Evolutionary conservation across 2,329 filamentous ascomycete species (phyloP), one percentile per base, ranked within the genome.

Genomic region (Ophidiomyces ophidiicola): DNA sequence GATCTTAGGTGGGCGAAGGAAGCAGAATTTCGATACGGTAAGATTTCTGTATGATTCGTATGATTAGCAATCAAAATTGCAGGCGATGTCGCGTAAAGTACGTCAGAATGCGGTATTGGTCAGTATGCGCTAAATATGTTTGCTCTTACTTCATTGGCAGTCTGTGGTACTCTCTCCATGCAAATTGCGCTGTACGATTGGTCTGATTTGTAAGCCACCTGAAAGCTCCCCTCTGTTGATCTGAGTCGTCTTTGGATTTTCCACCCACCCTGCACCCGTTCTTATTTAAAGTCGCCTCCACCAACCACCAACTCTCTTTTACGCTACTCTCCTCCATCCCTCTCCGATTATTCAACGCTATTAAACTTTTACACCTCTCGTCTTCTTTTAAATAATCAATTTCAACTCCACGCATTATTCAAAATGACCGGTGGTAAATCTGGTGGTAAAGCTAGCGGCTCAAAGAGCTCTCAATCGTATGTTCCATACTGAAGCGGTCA

Each of bases 401-500:
- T 56, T 50, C 42, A 33, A 36, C 44, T 15, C 43, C 43, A 38
- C 36, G 38, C 24, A 49, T 59, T 64, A 51, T 62, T 76, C 80
- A 94, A 84, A 82, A 98, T 98, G 90, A 93, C 90, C 85, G 88
- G 88, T 78, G 88, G 90, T 70, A 98, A 98, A 74, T 94, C 88
- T 72, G 90, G 90, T 70, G 90, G 90, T 80, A 96, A 96, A 82
- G 87, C 88, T 74, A 88, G 82, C 72, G 86, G 87, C 73, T 81
- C 82, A 74, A 98, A 98, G 85, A 93, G 82, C 76, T 83, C 90
- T 62, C 90, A 96, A 76, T 94, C 87, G 90, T 96, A 72, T 79
- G 87, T 82, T 44, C 44, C 38, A 49, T 48, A 43, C 19, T 15
- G 36, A 26, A 28, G 4, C 8, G 3, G 11, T 38, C 42, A 20